A percentile compares a stretch with the other conserved stretches of the same genome.
Evolutionary conservation across 371 early-diverging fungal species (phyloP).

Genomic region (Actinomortierella wolfii): DNA sequence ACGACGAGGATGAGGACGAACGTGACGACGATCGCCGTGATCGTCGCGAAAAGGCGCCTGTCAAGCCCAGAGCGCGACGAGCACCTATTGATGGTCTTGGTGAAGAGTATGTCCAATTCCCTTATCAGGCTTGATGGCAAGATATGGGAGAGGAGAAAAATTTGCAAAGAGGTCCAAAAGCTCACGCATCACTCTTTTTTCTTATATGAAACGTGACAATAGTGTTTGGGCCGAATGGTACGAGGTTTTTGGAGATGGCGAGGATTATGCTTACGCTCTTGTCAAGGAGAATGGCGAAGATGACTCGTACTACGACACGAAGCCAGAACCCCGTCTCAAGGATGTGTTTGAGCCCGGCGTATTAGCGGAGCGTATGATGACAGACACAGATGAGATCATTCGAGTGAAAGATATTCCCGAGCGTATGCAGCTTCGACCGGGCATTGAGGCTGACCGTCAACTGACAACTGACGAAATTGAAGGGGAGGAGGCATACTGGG

Average conservation of each 20-base stretch:
- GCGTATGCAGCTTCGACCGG: constrained; percentile 75
- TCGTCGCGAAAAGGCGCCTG: constrained; percentile 49
- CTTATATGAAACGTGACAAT: no score
- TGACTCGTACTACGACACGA: constrained; percentile 33
- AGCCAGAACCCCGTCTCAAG: constrained; percentile 64
- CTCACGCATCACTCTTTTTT: not conserved
- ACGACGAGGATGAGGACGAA: constrained; percentile 57
- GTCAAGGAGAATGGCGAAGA: constrained; percentile 45
- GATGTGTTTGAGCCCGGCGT: constrained; percentile 94
- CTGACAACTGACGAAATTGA: constrained; percentile 59
- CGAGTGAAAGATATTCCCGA: constrained; percentile 91
- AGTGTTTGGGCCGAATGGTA: constrained; percentile 84
- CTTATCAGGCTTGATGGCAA: constrained; percentile 35
- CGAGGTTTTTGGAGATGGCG: constrained; percentile 91
- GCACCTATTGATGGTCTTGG: constrained; percentile 77
- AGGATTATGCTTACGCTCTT: constrained; percentile 88
- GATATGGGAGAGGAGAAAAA: constrained; percentile 9
- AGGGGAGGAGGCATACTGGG: constrained; percentile 57
- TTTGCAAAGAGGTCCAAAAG: not conserved
- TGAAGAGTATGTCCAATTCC: constrained; percentile 53
- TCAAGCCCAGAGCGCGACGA: constrained; percentile 52
- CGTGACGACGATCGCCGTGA: constrained; percentile 34
- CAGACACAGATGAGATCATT: constrained; percentile 90
- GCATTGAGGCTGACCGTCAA: constrained; percentile 30
- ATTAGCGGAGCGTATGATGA: constrained; percentile 87